phyloP scores from a whole-genome alignment of 495 filamentous ascomycete species.

The Neurospora sublineolata region DNA sequence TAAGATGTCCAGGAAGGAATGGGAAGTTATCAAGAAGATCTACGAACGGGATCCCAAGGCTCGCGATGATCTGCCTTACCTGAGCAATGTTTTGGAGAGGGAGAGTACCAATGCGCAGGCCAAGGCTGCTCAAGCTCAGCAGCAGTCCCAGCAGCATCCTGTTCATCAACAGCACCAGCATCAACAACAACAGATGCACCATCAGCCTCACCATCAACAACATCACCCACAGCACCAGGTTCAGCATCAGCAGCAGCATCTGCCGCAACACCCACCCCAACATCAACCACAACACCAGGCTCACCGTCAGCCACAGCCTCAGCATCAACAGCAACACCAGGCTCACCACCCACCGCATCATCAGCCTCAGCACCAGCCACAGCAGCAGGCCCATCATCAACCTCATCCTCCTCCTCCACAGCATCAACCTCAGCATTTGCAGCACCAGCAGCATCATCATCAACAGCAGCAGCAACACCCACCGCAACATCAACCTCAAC shows the following conservation, averaged over 20 bases:
- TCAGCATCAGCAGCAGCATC: neutral
- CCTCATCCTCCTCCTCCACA: slow-evolving; percentile 1
- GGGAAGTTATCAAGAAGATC: slow-evolving; percentile 51
- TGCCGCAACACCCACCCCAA: neutral
- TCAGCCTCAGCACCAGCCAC: neutral
- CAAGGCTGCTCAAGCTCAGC: slow-evolving; percentile 4
- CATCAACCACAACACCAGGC: slow-evolving; percentile 1
- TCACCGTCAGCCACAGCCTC: slow-evolving; percentile 1
- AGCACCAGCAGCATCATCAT: slow-evolving; percentile 1
- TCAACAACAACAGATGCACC: slow-evolving; percentile 1
- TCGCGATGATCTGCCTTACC: slow-evolving; percentile 35
- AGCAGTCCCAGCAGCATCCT: slow-evolving; percentile 3
- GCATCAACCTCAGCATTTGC: neutral
- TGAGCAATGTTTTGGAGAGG: slow-evolving; percentile 35
- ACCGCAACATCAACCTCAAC: slow-evolving; percentile 1
- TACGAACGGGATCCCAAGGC: slow-evolving; percentile 40
- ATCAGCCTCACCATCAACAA: slow-evolving; percentile 1
- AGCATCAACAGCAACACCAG: neutral
- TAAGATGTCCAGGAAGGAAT: slow-evolving; percentile 48
- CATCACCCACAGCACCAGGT: slow-evolving; percentile 2
- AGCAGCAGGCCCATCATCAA: slow-evolving; percentile 2
- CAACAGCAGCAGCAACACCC: neutral
- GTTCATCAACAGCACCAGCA: neutral
- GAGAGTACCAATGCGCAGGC: slow-evolving; percentile 15
- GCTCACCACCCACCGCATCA: neutral